Evolutionary conservation across 257 asterid genomes (phyloP), one percentile per base, ranked within the genome.

Genomic region (Solanum paucissectum): DNA sequence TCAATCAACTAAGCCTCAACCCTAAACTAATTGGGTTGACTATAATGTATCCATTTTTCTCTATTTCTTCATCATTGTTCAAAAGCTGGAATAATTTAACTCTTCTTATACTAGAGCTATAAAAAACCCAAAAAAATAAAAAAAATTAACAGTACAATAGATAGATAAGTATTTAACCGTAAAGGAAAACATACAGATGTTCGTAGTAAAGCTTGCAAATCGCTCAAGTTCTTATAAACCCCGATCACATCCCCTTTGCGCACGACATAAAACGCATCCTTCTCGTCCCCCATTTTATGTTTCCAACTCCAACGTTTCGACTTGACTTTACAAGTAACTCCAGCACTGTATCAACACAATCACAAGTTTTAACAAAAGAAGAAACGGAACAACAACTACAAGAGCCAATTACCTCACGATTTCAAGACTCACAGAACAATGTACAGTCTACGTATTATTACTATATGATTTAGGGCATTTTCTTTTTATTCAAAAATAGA

Each of bases 231-330:
- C 92, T 91, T 97, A 92, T 97, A 97, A 21, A 97, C 94, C 77
- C 98, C 98, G 90, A 90, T 90, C 75, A 89, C 87, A 75, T 91
- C 94, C n/a, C 98, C 98, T 89, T 93, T 97, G 32, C 94, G 91
- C 29, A 95, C 98, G 44, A 97, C 98, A 89, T 95, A 97, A 89
- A 94, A 97, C 9, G 94, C 97, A 77, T 97, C 98, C 88, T 91
- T 95, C 81, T 95, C 99, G 86, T 95, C 99, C 60, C 93, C 98
- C 98, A 95, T 94, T 87, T 71, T 42, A n/a, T 38, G 18, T 40
- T 52, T 76, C 52, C 52, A 74, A 74, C 52, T 74, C 52, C 32
- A 37, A 74, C 49, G 32, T 29, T 32, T 76, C 52, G 18, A 42
- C 62, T 77, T 14, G 34, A 40, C 37, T 12, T 29, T 13, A 25